Percentiles rank a stretch among this genome's conserved stretches.
Conservation (phyloP, 208 protist genomes). For the Wallacemonas collosoma region DNA sequence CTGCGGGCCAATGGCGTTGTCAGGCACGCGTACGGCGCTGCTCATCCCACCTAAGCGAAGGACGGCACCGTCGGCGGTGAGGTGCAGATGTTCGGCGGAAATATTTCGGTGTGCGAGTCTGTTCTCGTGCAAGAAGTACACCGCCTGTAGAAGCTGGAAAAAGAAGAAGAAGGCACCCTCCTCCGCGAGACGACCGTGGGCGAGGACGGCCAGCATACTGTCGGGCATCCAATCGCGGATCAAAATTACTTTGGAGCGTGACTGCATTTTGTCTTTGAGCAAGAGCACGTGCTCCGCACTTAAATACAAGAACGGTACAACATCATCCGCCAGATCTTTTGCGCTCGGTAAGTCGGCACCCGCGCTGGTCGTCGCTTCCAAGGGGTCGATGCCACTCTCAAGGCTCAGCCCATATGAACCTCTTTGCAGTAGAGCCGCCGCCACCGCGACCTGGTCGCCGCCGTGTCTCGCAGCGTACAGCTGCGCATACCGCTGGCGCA, state of each 20-base stretch:
- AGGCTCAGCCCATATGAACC: constrained; percentile 4
- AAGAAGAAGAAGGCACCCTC: constrained; percentile 77
- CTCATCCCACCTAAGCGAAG: constrained; percentile 76
- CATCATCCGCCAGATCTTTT: constrained; percentile 14
- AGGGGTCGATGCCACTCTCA: not conserved
- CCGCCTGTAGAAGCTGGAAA: constrained; percentile 79
- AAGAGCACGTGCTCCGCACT: constrained; percentile 31
- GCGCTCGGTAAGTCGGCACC: constrained; percentile 23
- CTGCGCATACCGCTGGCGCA: constrained; percentile 12
- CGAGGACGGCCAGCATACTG: constrained; percentile 60
- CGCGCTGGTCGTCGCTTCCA: constrained; percentile 13
- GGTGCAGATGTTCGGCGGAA: constrained; percentile 47
- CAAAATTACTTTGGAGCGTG: constrained; percentile 31
- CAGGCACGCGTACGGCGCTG: constrained; percentile 48
- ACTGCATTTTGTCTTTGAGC: constrained; percentile 42
- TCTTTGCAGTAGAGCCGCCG: constrained; percentile 4
- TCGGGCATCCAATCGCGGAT: constrained; percentile 44
- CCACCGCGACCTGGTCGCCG: constrained; percentile 1
- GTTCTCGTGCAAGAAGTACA: constrained; percentile 74
- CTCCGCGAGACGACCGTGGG: constrained; percentile 56
- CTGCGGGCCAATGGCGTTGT: constrained; percentile 8
- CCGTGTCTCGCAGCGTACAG: constrained; percentile 3
- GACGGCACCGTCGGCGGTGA: constrained; percentile 80
- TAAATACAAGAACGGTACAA: constrained; percentile 24
- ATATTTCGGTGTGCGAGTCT: constrained; percentile 35